Conservation (phyloP, 169 alveolate genomes). For the Besnoitia besnoiti region DNA sequence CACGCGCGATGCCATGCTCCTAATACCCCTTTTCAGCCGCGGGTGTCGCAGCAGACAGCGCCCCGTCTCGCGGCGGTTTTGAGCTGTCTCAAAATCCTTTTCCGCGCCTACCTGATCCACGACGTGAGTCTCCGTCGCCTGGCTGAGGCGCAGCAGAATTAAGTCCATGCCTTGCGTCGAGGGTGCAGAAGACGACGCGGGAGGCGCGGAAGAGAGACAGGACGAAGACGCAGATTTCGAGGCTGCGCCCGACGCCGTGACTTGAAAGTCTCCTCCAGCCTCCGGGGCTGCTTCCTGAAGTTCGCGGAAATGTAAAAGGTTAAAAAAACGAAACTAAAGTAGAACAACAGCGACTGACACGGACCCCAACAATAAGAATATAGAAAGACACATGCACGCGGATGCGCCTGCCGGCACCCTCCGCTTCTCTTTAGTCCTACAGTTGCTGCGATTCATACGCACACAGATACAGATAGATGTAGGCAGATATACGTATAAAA, state of each 20-base stretch:
- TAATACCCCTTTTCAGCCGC: too few relatives aligned
- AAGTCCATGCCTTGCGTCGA: slow-evolving; percentile 24
- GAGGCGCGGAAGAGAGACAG: background rate
- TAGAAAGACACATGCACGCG: too few relatives aligned
- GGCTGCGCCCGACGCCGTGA: background rate
- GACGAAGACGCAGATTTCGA: background rate
- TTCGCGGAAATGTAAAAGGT: background rate
- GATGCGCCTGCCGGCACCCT: too few relatives aligned
- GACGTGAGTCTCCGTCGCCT: background rate
- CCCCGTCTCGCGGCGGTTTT: too few relatives aligned
- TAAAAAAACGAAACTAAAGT: background rate
- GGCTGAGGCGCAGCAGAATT: slow-evolving; percentile 25
- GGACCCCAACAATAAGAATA: too few relatives aligned
- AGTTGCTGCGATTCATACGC: too few relatives aligned
- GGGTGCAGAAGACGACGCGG: background rate
- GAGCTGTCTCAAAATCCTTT: too few relatives aligned
- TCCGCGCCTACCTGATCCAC: background rate
- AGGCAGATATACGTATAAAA: background rate
- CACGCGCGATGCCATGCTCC: too few relatives aligned
- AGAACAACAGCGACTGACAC: too few relatives aligned
- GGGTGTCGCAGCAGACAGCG: too few relatives aligned
- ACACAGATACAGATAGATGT: background rate
- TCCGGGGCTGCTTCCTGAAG: background rate
- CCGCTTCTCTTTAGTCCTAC: too few relatives aligned
- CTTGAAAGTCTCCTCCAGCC: background rate